These are phyloP conservation scores for Ceratocystis lukuohia DNA, from an alignment of 2,329 filamentous ascomycete genomes.

Conservation along the genomic window DNA sequence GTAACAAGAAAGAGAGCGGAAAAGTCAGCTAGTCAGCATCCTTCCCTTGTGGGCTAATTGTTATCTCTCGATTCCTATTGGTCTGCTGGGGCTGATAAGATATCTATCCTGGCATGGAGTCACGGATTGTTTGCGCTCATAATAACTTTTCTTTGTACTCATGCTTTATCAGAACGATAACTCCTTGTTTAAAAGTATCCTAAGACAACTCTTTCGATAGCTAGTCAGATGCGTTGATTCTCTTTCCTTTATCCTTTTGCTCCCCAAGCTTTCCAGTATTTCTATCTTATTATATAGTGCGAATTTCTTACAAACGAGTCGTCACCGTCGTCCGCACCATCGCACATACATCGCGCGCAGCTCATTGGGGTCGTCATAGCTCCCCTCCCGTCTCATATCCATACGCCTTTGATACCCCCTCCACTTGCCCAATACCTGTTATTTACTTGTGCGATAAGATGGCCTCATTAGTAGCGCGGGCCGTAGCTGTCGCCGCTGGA, in stretches of 20 bases:
- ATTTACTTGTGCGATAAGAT: constrained; percentile 22
- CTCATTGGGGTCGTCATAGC: neutral
- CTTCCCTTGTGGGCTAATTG: neutral
- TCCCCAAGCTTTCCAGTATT: neutral
- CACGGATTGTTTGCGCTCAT: neutral
- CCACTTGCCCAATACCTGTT: neutral
- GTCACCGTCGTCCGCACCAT: no score
- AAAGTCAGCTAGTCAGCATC: neutral
- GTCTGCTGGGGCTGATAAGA: neutral
- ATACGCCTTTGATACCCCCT: neutral
- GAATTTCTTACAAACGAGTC: neutral
- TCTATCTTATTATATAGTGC: neutral
- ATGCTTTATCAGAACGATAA: neutral
- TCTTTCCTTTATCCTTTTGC: neutral
- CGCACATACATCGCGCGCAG: neutral
- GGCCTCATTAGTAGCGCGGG: constrained; percentile 26
- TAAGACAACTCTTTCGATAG: neutral
- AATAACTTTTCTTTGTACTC: neutral
- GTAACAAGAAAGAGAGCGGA: neutral
- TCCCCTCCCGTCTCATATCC: neutral
- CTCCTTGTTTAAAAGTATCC: neutral
- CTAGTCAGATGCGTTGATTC: neutral
- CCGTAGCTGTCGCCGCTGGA: constrained; percentile 23
- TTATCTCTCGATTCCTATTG: neutral
- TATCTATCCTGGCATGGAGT: neutral